These are phyloP conservation scores for Pleurotus eryngii DNA, from an alignment of 768 basidiomycete genomes.

Conservation along the genomic window DNA sequence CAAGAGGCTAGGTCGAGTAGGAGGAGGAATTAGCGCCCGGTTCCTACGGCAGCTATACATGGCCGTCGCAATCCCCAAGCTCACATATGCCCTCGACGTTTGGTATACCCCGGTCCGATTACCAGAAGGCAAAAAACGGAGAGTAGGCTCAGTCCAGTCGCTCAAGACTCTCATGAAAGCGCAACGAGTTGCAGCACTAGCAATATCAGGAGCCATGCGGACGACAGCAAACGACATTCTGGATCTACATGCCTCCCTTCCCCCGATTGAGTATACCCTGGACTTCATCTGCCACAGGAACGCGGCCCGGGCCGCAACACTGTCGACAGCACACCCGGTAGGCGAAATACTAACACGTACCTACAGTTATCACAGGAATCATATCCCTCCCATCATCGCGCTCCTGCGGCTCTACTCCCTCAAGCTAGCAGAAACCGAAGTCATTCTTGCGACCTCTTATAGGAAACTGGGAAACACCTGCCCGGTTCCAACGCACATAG, in stretches of 20 bases:
- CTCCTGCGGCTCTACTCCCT: too few species aligned
- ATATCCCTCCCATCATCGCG: too few species aligned
- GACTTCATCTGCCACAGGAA: conserved; percentile 9
- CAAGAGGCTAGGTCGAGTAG: conserved; percentile 9
- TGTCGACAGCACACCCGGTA: conserved; percentile 16
- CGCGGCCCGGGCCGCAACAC: conserved; percentile 13
- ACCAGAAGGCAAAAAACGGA: not conserved
- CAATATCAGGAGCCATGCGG: conserved; percentile 19
- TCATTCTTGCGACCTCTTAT: too few species aligned
- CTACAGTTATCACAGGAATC: too few species aligned
- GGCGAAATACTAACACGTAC: not conserved
- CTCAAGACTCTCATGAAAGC: conserved; percentile 11
- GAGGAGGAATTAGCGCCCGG: conserved; percentile 12
- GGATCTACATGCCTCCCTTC: conserved; percentile 15
- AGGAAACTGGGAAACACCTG: too few species aligned
- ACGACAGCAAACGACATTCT: conserved; percentile 16
- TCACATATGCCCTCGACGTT: conserved; percentile 20
- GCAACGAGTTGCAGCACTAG: conserved; percentile 16
- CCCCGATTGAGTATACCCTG: conserved; percentile 10
- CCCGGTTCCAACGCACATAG: too few species aligned
- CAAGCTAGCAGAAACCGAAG: too few species aligned
- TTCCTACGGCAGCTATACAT: conserved; percentile 21
- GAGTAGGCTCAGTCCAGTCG: conserved; percentile 10
- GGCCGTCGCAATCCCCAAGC: conserved; percentile 20
- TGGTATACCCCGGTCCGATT: conserved; percentile 17